Conservation (phyloP, 495 filamentous ascomycete genomes). For the Pseudotulostoma volvatum region DNA sequence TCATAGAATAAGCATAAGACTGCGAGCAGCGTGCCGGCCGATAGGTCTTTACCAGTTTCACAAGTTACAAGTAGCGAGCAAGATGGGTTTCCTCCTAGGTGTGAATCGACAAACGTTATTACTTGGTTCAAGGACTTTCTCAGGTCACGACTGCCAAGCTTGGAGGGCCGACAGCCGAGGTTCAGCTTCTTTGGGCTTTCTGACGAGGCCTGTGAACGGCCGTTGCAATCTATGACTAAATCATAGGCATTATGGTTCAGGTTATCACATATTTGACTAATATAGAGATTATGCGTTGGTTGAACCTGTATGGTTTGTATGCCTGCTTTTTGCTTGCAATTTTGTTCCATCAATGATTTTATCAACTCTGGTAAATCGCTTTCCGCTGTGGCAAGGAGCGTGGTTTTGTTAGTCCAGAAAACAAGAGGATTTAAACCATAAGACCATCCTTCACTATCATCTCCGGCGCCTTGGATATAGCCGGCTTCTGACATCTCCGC, state of each 20-base stretch:
- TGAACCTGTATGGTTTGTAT: conserved; percentile 16
- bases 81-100: conserved; percentile 15
- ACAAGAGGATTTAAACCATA: conserved; percentile 53
- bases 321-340: conserved; percentile 10
- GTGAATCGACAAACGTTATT: conserved; percentile 28
- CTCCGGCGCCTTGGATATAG: conserved; percentile 89
- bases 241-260: conserved; percentile 18
- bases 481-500: conserved; percentile 51
- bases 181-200: conserved; percentile 31
- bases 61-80: conserved; percentile 39
- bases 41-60: conserved; percentile 47
- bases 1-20: conserved; percentile 46
- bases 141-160: conserved; percentile 60
- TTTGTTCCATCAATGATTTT: conserved; percentile 27
- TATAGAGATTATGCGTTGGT: conserved; percentile 26
- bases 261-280: conserved; percentile 12
- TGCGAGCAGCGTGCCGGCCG: conserved; percentile 42
- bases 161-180: conserved; percentile 47
- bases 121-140: conserved; percentile 43
- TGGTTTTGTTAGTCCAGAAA: conserved; percentile 55
- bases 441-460: conserved; percentile 87
- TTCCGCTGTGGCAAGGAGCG: conserved; percentile 42
- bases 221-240: conserved; percentile 30
- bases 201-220: conserved; percentile 15
- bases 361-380: conserved; percentile 50